phyloP scores from a whole-genome alignment of 345 rosid species.

The Erucastrum elatum region DNA sequence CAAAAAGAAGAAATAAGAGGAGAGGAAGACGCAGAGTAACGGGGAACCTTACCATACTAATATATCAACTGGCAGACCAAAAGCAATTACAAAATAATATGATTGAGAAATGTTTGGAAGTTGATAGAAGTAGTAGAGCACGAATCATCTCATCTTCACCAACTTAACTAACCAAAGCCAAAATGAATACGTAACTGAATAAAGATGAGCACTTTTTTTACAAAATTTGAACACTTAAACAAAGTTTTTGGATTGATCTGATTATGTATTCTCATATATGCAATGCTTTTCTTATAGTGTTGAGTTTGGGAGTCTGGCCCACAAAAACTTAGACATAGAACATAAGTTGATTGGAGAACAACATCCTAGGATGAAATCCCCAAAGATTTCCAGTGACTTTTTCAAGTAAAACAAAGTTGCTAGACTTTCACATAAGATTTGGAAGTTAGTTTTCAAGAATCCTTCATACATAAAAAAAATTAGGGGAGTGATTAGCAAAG shows the following conservation, averaged over 20 bases:
- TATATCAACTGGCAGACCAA: constrained; percentile 18
- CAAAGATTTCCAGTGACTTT: background rate
- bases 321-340: background rate
- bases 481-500: background rate
- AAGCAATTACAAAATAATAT: constrained; percentile 24
- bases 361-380: constrained; percentile 9
- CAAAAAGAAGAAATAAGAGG: background rate
- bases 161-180: constrained; percentile 34
- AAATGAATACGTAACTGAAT: constrained; percentile 32
- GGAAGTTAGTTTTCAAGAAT: background rate
- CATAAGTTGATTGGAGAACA: constrained; percentile 11
- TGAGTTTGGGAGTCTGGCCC: constrained; percentile 8
- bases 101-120: constrained; percentile 18
- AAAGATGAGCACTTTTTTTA: constrained; percentile 24
- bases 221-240: background rate
- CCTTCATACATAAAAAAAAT: background rate
- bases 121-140: constrained; percentile 11
- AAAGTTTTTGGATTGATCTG: background rate
- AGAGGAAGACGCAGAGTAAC: background rate
- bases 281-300: background rate
- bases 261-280: background rate
- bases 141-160: constrained; percentile 27
- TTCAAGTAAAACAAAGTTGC: background rate
- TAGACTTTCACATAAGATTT: background rate
- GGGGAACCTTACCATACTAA: background rate